Evolutionary conservation across 1,139 yeast genomes (phyloP).

Genomic region (Saccharomyces hybrid): DNA sequence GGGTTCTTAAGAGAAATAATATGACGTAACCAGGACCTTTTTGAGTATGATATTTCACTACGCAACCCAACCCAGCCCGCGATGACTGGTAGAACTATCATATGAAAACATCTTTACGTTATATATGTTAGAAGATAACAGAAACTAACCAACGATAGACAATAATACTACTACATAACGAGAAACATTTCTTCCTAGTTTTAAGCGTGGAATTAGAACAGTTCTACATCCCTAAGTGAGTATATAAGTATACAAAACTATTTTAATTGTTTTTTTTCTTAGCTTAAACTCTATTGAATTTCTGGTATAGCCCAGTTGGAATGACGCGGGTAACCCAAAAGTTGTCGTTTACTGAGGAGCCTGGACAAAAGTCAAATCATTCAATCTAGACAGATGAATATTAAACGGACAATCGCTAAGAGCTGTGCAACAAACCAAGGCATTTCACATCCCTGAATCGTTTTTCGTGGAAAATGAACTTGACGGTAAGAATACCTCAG

Average conservation of each 20-base stretch:
- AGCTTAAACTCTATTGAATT: background rate
- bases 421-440: background rate
- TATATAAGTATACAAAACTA: too few relatives aligned
- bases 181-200: too few relatives aligned
- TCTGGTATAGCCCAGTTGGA: background rate
- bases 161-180: too few relatives aligned
- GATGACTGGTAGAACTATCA: too few relatives aligned
- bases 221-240: too few relatives aligned
- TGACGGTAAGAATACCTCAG: background rate
- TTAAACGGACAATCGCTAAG: background rate
- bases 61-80: background rate
- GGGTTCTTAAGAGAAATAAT: slow-evolving; percentile 15
- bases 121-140: too few relatives aligned
- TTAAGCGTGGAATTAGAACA: too few relatives aligned
- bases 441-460: background rate
- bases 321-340: background rate
- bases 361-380: background rate
- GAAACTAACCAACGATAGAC: too few relatives aligned
- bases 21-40: background rate
- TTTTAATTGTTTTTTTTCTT: too few relatives aligned
- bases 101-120: too few relatives aligned
- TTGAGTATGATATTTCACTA: background rate
- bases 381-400: background rate
- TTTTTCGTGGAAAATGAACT: background rate
- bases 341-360: background rate